phyloP scores from a whole-genome alignment of 345 rosid species.

The Luvunga scandens region DNA sequence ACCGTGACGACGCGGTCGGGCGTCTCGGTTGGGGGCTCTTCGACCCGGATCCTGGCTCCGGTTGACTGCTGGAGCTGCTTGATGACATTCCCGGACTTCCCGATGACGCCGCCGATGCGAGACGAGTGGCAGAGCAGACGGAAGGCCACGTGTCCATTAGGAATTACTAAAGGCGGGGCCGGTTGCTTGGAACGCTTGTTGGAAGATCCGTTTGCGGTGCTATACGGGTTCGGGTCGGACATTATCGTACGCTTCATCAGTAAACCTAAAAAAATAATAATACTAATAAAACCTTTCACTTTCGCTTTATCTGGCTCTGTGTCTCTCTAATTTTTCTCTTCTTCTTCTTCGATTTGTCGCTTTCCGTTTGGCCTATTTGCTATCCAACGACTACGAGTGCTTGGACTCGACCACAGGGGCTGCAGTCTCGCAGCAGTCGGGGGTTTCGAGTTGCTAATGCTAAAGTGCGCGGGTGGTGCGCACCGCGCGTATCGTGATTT shows the following conservation, averaged over 20 bases:
- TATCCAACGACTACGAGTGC: background rate
- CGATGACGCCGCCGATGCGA: conserved; percentile 80
- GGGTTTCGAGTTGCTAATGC: background rate
- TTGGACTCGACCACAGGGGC: background rate
- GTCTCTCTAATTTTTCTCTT: too few species aligned
- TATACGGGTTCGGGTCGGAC: conserved; percentile 32
- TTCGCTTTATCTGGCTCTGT: too few species aligned
- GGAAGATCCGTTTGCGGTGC: conserved; percentile 38
- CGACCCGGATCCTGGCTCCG: conserved; percentile 76
- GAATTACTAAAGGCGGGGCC: conserved; percentile 36
- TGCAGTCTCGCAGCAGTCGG: background rate
- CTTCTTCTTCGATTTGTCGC: background rate
- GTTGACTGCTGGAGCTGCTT: conserved; percentile 75
- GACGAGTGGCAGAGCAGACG: conserved; percentile 71
- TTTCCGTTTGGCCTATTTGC: background rate
- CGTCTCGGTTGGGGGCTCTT: conserved; percentile 60
- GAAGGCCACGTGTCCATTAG: conserved; percentile 60
- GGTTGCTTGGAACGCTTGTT: conserved; percentile 63
- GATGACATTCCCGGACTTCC: conserved; percentile 75
- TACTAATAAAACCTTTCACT: too few species aligned
- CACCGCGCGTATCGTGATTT: background rate
- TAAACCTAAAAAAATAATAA: too few species aligned
- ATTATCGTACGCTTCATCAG: conserved; percentile 39
- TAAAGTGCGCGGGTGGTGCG: background rate
- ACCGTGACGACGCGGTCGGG: conserved; percentile 72